Percentiles rank a stretch among this genome's conserved stretches.
These are phyloP conservation scores for Naegleria fowleri DNA, from an alignment of 208 protist species.

Conservation along the genomic window DNA sequence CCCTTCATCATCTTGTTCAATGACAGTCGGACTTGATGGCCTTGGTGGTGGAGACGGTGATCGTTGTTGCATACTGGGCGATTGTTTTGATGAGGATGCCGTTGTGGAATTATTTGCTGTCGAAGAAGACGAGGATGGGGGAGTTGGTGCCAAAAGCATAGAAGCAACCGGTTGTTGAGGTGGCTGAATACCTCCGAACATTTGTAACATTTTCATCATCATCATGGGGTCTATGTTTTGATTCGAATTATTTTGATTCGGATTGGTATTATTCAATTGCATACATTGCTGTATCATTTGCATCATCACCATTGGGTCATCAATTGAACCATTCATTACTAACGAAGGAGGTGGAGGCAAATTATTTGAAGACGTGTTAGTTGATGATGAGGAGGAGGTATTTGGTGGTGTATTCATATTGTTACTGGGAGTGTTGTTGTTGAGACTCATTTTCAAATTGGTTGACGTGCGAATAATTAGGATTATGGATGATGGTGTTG, in stretches of 20 bases:
- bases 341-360: too few species aligned
- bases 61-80: neutral
- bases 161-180: neutral
- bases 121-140: neutral
- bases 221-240: neutral
- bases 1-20: neutral
- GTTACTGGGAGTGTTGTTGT: neutral
- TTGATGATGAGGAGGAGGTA: neutral
- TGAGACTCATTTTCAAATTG: neutral
- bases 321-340: neutral
- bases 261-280: neutral
- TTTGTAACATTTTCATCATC: conserved; percentile 6
- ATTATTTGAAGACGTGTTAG: too few species aligned
- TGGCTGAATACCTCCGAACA: neutral
- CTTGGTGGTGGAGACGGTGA: neutral
- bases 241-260: neutral
- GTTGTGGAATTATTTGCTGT: neutral
- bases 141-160: neutral
- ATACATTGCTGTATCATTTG: conserved; percentile 6
- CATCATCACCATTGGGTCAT: neutral
- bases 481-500: neutral
- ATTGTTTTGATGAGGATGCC: neutral
- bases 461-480: neutral
- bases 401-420: neutral
- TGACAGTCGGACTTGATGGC: neutral